These are phyloP conservation scores for Barnettozyma californica DNA, from an alignment of 805 yeast species.

Conservation along the genomic window DNA sequence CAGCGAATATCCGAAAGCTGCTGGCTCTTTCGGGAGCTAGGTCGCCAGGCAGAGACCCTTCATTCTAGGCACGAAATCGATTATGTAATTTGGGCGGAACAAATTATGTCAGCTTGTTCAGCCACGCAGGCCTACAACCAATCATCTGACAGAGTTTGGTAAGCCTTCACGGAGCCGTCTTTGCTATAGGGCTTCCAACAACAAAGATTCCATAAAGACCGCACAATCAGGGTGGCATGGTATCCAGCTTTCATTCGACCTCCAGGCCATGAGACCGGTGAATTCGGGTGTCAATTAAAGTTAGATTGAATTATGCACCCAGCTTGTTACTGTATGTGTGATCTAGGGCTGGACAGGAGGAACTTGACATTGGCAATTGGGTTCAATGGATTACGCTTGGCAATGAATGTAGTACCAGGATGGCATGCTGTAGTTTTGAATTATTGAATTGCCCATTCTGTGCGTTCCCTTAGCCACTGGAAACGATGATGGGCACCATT, in stretches of 20 bases:
- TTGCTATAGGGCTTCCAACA: not conserved
- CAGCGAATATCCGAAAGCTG: not conserved
- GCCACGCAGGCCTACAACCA: not conserved
- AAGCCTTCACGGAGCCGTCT: constrained; percentile 1
- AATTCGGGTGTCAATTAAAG: not conserved
- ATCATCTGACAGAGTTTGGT: not conserved
- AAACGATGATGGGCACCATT: no score
- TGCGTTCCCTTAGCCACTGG: no score
- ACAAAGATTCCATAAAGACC: not conserved
- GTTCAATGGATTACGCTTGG: not conserved
- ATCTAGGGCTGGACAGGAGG: constrained; percentile 1
- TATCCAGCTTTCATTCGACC: not conserved
- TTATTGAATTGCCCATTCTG: no score
- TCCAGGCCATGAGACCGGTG: not conserved
- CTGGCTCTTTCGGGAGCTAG: not conserved
- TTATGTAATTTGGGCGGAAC: not conserved
- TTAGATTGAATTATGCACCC: not conserved
- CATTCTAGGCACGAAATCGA: not conserved
- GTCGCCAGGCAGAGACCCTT: not conserved
- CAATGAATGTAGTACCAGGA: no score
- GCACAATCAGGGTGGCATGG: not conserved
- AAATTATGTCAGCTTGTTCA: not conserved
- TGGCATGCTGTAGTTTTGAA: no score
- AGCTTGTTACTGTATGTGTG: not conserved
- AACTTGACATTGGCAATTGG: not conserved